These are phyloP conservation scores for Parascedosporium putredinis DNA, from an alignment of 2,329 filamentous ascomycete genomes.

Conservation along the genomic window DNA sequence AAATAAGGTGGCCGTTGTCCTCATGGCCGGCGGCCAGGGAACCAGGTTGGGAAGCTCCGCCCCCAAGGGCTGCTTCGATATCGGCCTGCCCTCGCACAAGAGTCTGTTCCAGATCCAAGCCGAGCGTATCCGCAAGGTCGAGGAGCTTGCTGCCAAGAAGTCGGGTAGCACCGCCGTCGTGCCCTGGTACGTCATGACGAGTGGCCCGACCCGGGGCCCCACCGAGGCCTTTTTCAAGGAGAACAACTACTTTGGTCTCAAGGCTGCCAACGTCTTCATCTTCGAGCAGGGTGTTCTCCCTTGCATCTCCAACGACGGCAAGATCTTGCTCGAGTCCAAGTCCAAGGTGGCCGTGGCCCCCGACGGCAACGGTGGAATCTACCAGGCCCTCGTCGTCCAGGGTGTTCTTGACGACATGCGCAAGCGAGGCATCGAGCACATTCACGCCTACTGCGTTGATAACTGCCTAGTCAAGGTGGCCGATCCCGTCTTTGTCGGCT, in stretches of 20 bases:
- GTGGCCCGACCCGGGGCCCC: constrained; percentile 79
- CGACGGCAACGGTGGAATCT: constrained; percentile 94
- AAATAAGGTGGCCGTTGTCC: constrained; percentile 72
- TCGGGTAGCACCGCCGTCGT: constrained; percentile 48
- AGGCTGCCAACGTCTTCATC: constrained; percentile 75
- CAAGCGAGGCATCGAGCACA: constrained; percentile 81
- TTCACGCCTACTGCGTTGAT: constrained; percentile 97
- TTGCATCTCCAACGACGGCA: constrained; percentile 94
- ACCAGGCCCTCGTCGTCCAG: constrained; percentile 75
- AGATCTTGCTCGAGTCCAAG: constrained; percentile 90
- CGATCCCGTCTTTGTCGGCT: constrained; percentile 90
- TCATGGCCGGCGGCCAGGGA: constrained; percentile 96
- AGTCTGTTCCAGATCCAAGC: constrained; percentile 96
- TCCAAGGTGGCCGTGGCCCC: constrained; percentile 87
- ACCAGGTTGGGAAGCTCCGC: constrained; percentile 89
- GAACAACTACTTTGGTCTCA: constrained; percentile 82
- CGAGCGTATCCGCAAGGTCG: constrained; percentile 80
- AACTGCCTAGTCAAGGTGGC: constrained; percentile 99
- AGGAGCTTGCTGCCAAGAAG: constrained; percentile 67
- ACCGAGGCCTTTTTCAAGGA: constrained; percentile 92
- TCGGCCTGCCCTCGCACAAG: constrained; percentile 85
- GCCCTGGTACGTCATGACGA: constrained; percentile 99
- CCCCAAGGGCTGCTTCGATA: constrained; percentile 96
- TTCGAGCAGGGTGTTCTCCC: constrained; percentile 97
- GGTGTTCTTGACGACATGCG: constrained; percentile 81